Evolutionary conservation across 2,329 filamentous ascomycete genomes (phyloP), one percentile per base, ranked within the genome.

Genomic region (Nannizziopsis barbatae): DNA sequence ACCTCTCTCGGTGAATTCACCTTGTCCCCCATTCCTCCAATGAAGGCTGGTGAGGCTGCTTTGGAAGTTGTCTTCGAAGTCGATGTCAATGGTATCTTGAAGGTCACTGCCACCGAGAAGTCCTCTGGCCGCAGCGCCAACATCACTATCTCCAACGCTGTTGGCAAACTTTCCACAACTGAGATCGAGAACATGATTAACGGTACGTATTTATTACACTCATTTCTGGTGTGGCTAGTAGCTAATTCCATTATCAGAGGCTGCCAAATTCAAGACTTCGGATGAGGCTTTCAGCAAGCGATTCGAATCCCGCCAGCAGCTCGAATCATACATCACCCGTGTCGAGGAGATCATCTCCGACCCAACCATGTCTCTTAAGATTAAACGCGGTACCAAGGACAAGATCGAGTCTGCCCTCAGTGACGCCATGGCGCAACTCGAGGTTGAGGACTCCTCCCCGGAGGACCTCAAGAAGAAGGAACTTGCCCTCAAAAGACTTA

Each of bases 381-480:
- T 98, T 68, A 96, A 96, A 86, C 88, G 90, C 64, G 88, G 87
- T 70, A 89, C 94, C 79, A 95, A 95, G 84, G 89, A 95, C 75
- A 96, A 95, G 84, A 95, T 98, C 59, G 92, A 98, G 81, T 83
- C 84, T 66, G 86, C 88, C 60, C 86, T 98, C 61, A 90, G 84
- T 71, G 92, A 98, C 63, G 92, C 92, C 62, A 96, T 98, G 92
- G 86, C 81, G 57, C 84, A 93, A 74, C 85, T 98, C 56, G 92
- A 98, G 81, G 75, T 98, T 65, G 86, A 90, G 72, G 93, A 98
- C 60, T 86, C 86, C 50, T 73, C 75, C 55, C 85, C 88, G 53
- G 93, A 98, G 62, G 92, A 98, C 68, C 77, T 98, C 61, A 96
- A 94, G 86, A 96, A 96, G 87, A 94, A 95, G 83, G 92, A 98